Evolutionary conservation across 345 rosid species (phyloP).

Genomic region (Raphanus sativus): DNA sequence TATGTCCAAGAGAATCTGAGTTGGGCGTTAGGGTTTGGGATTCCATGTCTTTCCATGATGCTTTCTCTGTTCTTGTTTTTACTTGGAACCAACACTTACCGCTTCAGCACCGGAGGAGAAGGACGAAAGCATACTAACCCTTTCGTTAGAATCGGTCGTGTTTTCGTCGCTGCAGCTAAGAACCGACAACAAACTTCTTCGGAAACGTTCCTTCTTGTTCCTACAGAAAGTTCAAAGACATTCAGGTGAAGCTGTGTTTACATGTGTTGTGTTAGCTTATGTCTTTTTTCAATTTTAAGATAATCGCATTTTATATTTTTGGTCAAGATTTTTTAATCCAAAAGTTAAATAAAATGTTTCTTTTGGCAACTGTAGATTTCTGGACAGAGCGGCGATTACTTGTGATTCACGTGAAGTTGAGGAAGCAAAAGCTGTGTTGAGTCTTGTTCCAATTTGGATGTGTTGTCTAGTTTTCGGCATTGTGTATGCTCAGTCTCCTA

Average conservation of each 20-base stretch:
- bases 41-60: constrained; percentile 31
- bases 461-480: constrained; percentile 50
- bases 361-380: constrained; percentile 42
- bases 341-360: background rate
- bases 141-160: constrained; percentile 37
- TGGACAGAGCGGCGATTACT: constrained; percentile 50
- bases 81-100: constrained; percentile 30
- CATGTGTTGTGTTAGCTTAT: background rate
- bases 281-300: background rate
- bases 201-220: constrained; percentile 24
- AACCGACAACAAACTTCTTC: constrained; percentile 15
- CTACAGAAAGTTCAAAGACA: constrained; percentile 38
- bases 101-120: constrained; percentile 16
- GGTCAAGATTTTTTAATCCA: background rate
- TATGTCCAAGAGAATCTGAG: constrained; percentile 32
- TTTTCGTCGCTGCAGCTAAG: constrained; percentile 29
- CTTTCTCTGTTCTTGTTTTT: constrained; percentile 25
- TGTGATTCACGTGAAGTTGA: constrained; percentile 48
- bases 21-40: constrained; percentile 29
- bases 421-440: constrained; percentile 44
- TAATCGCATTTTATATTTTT: background rate
- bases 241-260: constrained; percentile 37
- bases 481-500: constrained; percentile 51
- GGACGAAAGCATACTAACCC: constrained; percentile 14
- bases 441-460: constrained; percentile 55